Evolutionary conservation across 129 eudicot genomes (phyloP), one percentile per base, ranked within the genome.

Genomic region (Glebionis coronaria): DNA sequence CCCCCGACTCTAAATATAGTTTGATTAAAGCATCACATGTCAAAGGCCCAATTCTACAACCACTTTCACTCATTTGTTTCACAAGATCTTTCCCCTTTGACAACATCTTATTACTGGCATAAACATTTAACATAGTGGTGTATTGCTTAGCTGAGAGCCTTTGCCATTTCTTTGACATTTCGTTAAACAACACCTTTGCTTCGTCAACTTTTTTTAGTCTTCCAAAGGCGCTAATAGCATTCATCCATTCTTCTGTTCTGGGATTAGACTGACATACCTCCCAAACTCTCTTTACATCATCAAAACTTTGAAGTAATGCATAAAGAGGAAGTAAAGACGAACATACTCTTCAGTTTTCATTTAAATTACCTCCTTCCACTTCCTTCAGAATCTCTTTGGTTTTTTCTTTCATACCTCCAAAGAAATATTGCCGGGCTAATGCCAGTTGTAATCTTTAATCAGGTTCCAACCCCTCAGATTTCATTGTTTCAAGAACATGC

Each of bases 201-300:
- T 82, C 79, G 61, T 80, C 91, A 19, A 88, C 68, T 31, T 81
- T 82, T 54, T 84, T 78, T 11, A 93, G 78, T 60, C 75, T 82
- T n/a, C 98, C 98, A 79, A 81, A 93, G 10, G 98, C 92, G 11
- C 78, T 88, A 62, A 93, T 84, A 1, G 88, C 95, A 35, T 82
- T 70, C 58, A 76, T 5, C 60, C 76, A 83, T 21, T 93, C 98
- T 1, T 12, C 50, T 3, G 61, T 2, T 3, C 71, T 71, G 35
- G n/a, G n/a, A n/a, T n/a, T n/a, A n/a, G n/a, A n/a, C n/a, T n/a
- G n/a, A n/a, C n/a, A n/a, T n/a, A n/a, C n/a, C n/a, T n/a, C n/a
- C n/a, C n/a, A n/a, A n/a, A n/a, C n/a, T n/a, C n/a, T n/a, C n/a
- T n/a, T n/a, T 90, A 93, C 95, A 7, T 93, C 90, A 12, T 88